Base-by-base conservation (phyloP, 805 yeast species). In the Suhomyces prunicola region DNA sequence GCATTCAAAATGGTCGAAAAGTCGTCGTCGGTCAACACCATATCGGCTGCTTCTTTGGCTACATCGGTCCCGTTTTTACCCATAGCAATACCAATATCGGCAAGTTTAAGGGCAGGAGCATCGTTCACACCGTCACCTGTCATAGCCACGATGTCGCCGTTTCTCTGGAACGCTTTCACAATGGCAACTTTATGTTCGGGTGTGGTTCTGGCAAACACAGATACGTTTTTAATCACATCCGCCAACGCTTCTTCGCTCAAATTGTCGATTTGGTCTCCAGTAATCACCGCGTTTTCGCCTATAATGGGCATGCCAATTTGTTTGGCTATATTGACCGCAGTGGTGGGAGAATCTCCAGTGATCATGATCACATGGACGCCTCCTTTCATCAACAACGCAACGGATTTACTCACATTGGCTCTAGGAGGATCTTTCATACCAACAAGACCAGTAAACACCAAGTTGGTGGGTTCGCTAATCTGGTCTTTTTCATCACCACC, bases 101-200 rank as follows among this genome's bases (percentile, higher is more conserved):
- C 97, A 60, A 92, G 78, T 67, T 93, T 92, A 61, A 93, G 79
- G 5, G 98, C 97, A n/a, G 98, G 98, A 0, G 98, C 98, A 76
- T 92, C 98, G 69, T 92, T 92, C 12, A 93, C 97, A 72, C 98
- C 98, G 72, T 92, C 98, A 61, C 99, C 99, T n/a, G 98, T 92
- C 97, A 93, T 92, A 23, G 97, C 99, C 50, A 93, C 98, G 57
- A 93, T 85, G 68, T 93, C 96, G 49, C 97, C 97, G 66, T 96
- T 82, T 67, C 83, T 81, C 68, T 92, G 96, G 57, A 92, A 77
- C 0, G 97, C 97, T 64, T 88, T 84, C 33, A 92, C 96, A 69
- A 92, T 92, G 55, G 88, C 80, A 56, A 92, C 86, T 67, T 92
- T 92, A 70, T 92, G 97, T 66, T 91, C 96, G 1, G 97, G 97